phyloP scores from a whole-genome alignment of 176 grass and related monocot genomes.

The Carex kokanica region DNA sequence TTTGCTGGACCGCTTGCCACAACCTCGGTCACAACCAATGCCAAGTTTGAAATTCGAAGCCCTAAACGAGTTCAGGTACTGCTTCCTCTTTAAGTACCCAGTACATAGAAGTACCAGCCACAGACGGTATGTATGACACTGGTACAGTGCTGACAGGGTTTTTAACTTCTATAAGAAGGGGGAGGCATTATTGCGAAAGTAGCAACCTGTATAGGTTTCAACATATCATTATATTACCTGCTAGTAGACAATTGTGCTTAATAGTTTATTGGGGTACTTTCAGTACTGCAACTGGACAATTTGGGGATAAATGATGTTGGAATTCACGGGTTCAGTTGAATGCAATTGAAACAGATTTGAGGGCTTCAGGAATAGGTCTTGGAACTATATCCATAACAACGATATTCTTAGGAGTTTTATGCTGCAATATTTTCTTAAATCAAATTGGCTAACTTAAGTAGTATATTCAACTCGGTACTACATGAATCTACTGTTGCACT shows the following conservation, averaged over 20 bases:
- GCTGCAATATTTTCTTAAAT: slow-evolving; percentile 7
- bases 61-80: slow-evolving; percentile 87
- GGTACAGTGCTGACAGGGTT: neutral
- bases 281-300: neutral
- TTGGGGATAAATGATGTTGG: neutral
- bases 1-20: slow-evolving; percentile 72
- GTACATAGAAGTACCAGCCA: neutral
- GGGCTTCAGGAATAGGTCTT: neutral
- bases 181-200: neutral
- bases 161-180: neutral
- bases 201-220: neutral
- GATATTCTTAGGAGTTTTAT: neutral
- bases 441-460: neutral
- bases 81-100: neutral
- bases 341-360: neutral
- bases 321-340: slow-evolving; percentile 11
- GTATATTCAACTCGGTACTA: neutral
- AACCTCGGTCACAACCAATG: slow-evolving; percentile 71
- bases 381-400: neutral
- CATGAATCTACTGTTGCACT: neutral
- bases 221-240: neutral
- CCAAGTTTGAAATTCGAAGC: slow-evolving; percentile 94
- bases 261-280: neutral
- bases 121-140: neutral
- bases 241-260: neutral